Evolutionary conservation across 179 eudicot species (phyloP).

Genomic region (Vitellaria paradoxa): DNA sequence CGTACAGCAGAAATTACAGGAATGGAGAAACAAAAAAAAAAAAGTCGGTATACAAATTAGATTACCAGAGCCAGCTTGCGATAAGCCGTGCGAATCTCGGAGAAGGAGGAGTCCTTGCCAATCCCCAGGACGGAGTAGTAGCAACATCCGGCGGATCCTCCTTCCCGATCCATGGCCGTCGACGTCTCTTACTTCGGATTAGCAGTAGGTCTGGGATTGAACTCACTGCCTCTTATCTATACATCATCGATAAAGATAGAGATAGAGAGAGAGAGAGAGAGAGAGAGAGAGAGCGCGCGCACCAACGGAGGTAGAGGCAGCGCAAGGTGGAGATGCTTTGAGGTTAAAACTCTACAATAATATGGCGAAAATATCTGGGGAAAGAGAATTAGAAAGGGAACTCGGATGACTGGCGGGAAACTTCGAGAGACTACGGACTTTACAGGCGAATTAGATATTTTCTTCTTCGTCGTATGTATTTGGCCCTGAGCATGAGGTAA

Average conservation of each 20-base stretch:
- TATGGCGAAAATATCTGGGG: conserved; percentile 15
- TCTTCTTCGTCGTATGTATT: neutral
- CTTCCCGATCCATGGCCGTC: conserved; percentile 50
- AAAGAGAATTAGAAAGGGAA: neutral
- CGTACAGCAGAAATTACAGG: neutral
- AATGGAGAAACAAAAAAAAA: neutral
- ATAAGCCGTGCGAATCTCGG: conserved; percentile 82
- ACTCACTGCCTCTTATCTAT: neutral
- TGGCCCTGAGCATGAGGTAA: neutral
- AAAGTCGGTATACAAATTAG: neutral
- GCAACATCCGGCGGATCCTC: conserved; percentile 54
- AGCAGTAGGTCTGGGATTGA: neutral
- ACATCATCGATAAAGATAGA: neutral
- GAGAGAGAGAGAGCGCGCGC: neutral
- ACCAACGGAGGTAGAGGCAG: too few species aligned
- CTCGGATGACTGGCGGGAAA: too few species aligned
- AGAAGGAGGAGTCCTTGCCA: conserved; percentile 61
- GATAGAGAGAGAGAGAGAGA: neutral
- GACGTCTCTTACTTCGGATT: neutral
- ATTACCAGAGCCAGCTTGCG: conserved; percentile 90
- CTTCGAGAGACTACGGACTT: conserved; percentile 12
- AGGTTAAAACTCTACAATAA: neutral
- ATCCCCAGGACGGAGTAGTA: conserved; percentile 80
- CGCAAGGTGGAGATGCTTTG: neutral
- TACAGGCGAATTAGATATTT: conserved; percentile 8